Evolutionary conservation across 2,329 filamentous ascomycete genomes (phyloP), one percentile per base, ranked within the genome.

Genomic region (Cadophora sp.): DNA sequence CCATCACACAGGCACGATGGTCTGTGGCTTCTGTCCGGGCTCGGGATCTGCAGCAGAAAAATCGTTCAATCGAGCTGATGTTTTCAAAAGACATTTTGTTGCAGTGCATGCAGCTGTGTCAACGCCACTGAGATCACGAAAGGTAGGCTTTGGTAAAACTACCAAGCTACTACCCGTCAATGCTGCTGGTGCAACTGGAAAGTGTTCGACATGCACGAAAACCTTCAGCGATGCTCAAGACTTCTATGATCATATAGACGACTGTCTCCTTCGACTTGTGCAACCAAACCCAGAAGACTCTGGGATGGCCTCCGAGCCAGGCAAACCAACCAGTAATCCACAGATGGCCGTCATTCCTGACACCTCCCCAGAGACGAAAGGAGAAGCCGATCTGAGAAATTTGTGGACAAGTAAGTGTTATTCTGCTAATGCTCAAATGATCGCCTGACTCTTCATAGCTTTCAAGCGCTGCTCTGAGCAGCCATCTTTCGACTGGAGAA

Each of bases 1-100:
- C 1, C 96, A 98, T 78, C 98, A 98, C 84, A 97, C 97, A 79
- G 95, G 95, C 8, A 97, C 93, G 14, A 97, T 98, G 94, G 91
- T 97, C 9, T 99, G 96, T 76, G 94, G 94, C 4, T 98, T 98
- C 80, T 98, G 95, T 73, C 93, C 94, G 0, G 93, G 94, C 4
- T 91, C 90, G 24, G 94, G 94, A 6, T 94, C 93, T 2, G 87
- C 92, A 0, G 92, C 91, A 4, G 95, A 97, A 79, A 97, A 97
- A 83, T 93, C 92, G 72, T 98, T 98, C 81, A 97, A 97, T 81
- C 88, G 95, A 59, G 94, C 95, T 40, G 95, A 99, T 76, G 94
- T 98, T 50, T 98, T 98, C 85, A 98, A 98, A 84, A 86, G 95
- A 61, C 96, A 99, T 79, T 83, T 98, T 62, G 97, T 94, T 11